A percentile compares a stretch with the other conserved stretches of the same genome.
Conservation (phyloP, 331 rosid genomes). For the Spiraea crenata region DNA sequence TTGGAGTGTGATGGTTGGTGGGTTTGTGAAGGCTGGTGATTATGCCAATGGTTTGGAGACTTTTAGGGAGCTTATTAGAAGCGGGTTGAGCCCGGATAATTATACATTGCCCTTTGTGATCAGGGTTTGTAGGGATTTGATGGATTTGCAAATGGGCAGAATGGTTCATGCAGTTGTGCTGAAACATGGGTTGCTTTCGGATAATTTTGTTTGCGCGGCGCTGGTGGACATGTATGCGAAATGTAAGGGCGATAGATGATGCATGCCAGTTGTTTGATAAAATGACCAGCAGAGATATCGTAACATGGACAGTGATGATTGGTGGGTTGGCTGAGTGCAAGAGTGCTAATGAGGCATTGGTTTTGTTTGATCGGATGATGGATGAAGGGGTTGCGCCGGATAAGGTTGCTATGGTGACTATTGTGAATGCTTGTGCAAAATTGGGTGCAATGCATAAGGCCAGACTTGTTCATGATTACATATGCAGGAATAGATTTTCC, state of each 20-base stretch:
- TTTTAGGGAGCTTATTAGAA: conserved; percentile 56
- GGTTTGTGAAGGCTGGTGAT: conserved; percentile 61
- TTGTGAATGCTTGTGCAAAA: conserved; percentile 73
- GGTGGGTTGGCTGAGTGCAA: conserved; percentile 50
- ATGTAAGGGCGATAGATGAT: conserved; percentile 46
- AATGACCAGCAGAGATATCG: conserved; percentile 54
- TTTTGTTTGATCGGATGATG: conserved; percentile 68
- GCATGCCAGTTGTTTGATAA: conserved; percentile 53
- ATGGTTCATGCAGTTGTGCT: conserved; percentile 44
- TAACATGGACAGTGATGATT: conserved; percentile 74
- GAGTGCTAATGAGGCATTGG: conserved; percentile 54
- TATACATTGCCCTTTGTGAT: conserved; percentile 59
- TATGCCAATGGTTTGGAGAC: conserved; percentile 40
- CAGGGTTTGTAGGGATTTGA: conserved; percentile 57
- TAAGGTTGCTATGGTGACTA: conserved; percentile 62
- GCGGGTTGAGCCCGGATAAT: conserved; percentile 43
- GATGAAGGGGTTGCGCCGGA: conserved; percentile 64
- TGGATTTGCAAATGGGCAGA: conserved; percentile 50
- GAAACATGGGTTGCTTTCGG: conserved; percentile 52
- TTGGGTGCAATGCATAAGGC: conserved; percentile 74
- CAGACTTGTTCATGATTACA: conserved; percentile 48
- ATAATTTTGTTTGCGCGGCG: conserved; percentile 58
- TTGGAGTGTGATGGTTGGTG: conserved; percentile 72
- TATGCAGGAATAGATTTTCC: conserved; percentile 38
- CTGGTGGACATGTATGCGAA: conserved; percentile 66